Conservation (phyloP, 495 filamentous ascomycete genomes). For the Cryomyces minteri region DNA sequence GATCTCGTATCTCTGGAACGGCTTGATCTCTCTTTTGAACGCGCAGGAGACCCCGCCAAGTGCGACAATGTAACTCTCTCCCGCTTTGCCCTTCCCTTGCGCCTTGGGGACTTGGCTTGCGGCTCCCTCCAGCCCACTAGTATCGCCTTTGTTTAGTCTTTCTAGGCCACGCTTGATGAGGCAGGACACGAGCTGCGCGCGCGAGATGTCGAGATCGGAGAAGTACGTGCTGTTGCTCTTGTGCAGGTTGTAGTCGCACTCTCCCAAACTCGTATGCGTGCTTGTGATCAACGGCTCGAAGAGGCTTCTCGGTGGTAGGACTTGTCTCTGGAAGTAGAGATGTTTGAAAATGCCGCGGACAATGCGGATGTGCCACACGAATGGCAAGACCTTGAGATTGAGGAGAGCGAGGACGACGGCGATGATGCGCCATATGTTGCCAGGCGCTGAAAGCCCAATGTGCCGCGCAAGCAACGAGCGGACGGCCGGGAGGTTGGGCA, state of each 20-base stretch:
- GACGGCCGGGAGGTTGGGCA: background rate
- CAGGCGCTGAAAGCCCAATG: slow-evolving; percentile 5
- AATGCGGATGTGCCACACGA: slow-evolving; percentile 61
- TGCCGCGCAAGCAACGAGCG: slow-evolving; percentile 2
- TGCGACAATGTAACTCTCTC: slow-evolving; percentile 33
- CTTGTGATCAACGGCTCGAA: slow-evolving; percentile 47
- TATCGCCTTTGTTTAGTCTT: slow-evolving; percentile 21
- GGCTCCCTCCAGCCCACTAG: slow-evolving; percentile 4
- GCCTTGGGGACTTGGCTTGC: background rate
- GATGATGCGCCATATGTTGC: slow-evolving; percentile 30
- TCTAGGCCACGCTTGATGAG: slow-evolving; percentile 38
- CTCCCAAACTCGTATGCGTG: slow-evolving; percentile 38
- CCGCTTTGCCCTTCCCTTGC: background rate
- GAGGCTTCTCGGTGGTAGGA: slow-evolving; percentile 25
- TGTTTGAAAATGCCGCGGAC: slow-evolving; percentile 43
- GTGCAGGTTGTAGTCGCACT: slow-evolving; percentile 72
- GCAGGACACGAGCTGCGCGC: slow-evolving; percentile 40
- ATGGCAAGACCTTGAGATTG: slow-evolving; percentile 56
- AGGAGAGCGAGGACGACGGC: slow-evolving; percentile 33
- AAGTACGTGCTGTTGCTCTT: slow-evolving; percentile 68
- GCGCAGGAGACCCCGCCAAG: slow-evolving; percentile 47
- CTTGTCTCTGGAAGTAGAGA: slow-evolving; percentile 29
- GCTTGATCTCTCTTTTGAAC: slow-evolving; percentile 51
- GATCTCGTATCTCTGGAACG: slow-evolving; percentile 46
- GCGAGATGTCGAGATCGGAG: slow-evolving; percentile 50